Evolutionary conservation across 495 filamentous ascomycete genomes (phyloP).

Genomic region (Lepidopterella palustris): DNA sequence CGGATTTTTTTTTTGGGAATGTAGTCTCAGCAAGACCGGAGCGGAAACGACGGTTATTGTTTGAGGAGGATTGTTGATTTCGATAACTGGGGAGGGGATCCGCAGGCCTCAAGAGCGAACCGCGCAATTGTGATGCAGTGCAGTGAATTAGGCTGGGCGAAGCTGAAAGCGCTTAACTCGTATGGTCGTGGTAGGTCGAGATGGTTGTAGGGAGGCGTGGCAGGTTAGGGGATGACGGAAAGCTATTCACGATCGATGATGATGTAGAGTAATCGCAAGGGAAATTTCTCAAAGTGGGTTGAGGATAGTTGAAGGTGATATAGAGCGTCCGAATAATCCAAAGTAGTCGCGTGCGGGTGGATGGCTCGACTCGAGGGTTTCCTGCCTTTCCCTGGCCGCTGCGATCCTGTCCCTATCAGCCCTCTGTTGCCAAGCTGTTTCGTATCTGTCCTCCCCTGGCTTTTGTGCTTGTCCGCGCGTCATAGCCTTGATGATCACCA

Average conservation of each 20-base stretch:
- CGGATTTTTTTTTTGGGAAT: not conserved
- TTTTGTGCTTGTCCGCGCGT: not conserved
- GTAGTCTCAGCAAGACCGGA: not conserved
- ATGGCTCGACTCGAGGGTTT: not conserved
- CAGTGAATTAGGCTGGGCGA: not conserved
- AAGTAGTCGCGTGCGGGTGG: not conserved
- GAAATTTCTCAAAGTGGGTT: not conserved
- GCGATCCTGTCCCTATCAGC: not conserved
- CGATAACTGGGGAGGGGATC: not conserved
- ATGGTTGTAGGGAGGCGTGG: not conserved
- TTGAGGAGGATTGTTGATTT: not conserved
- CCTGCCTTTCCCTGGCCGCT: not conserved
- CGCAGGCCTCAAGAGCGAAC: not conserved
- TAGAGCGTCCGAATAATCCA: not conserved
- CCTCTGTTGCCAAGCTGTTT: not conserved
- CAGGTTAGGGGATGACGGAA: not conserved
- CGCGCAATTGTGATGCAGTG: not conserved
- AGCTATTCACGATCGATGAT: not conserved
- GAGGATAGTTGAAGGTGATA: not conserved
- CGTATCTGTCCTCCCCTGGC: not conserved
- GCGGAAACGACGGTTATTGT: not conserved
- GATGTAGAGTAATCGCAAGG: not conserved
- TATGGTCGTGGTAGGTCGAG: not conserved
- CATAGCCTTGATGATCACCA: too few relatives aligned
- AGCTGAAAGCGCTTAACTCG: conserved; percentile 1